Evolutionary conservation across 2,329 filamentous ascomycete species (phyloP), one percentile per base, ranked within the genome.

Genomic region (Paracorniculantispora psalliotae): DNA sequence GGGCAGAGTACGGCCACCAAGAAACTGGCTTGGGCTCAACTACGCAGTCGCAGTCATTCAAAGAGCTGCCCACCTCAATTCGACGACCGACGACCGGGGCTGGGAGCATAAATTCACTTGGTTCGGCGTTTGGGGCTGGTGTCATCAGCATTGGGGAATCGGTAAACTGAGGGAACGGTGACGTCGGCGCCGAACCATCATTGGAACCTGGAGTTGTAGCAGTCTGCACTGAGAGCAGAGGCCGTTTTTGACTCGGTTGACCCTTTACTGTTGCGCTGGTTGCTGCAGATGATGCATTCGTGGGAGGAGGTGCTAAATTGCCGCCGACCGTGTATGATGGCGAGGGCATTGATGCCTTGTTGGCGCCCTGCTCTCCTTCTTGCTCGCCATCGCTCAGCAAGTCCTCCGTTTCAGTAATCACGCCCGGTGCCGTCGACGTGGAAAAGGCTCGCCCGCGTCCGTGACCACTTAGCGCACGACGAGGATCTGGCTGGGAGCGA

Each of bases 1-100:
- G 75, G 21, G 90, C 64, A 5, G 75, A 77, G 69, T 92, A 90
- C 2, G 92, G 92, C 92, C 92, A 97, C 88, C 91, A 96, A 48
- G 72, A 80, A 44, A 90, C 77, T 6, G 74, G 81, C 65, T 73
- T 80, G 54, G 67, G 76, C 58, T 57, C 71, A 66, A 63, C 77
- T n/a, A 64, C 62, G 23, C 69, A 63, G 26, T 69, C 63, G 25
- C 69, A 63, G 26, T 69, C 69, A 19, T 79, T 72, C 46, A 81
- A 69, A 39, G 73, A 72, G 23, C 76, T 74, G 63, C 82, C 79
- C 59, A 77, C 77, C 73, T 60, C 81, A 75, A 67, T 81, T 64
- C 65, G 77, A 71, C 51, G 82, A 43, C 61, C 58, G 10, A 62
- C 50, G 17, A 59, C 67, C 25, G 68, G 60, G 19, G 80, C 73